Percentiles rank a stretch among this genome's conserved stretches.
Evolutionary conservation across 2,329 filamentous ascomycete genomes (phyloP).

Genomic region (Penicillium sclerotigenum): DNA sequence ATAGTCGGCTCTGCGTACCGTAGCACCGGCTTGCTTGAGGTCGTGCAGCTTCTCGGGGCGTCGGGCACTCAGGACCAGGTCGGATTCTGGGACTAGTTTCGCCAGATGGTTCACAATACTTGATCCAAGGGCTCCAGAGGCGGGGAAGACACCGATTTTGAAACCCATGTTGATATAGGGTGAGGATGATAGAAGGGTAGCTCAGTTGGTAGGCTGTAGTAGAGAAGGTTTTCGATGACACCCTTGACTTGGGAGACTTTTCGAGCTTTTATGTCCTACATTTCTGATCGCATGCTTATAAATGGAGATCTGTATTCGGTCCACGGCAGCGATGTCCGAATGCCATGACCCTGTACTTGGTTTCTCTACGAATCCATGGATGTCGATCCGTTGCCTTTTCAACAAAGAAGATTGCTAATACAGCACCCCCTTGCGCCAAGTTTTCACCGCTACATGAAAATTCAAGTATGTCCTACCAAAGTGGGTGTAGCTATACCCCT

Average conservation of each 20-base stretch:
- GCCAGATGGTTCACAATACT: slow-evolving; percentile 52
- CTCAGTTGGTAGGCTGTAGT: neutral
- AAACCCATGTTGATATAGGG: slow-evolving; percentile 11
- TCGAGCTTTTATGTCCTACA: neutral
- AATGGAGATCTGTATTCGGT: neutral
- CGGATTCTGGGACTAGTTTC: slow-evolving; percentile 42
- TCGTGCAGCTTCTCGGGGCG: slow-evolving; percentile 22
- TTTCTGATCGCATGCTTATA: neutral
- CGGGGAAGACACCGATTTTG: slow-evolving; percentile 44
- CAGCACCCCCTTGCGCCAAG: neutral
- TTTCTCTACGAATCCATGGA: neutral
- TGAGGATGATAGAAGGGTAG: neutral
- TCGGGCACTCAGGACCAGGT: slow-evolving; percentile 50
- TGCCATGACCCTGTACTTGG: neutral
- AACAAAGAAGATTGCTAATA: neutral
- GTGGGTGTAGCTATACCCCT: neutral
- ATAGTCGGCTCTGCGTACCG: slow-evolving; percentile 47
- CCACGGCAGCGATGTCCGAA: neutral
- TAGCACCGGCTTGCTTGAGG: slow-evolving; percentile 19
- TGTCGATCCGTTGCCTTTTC: neutral
- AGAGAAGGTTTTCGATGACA: neutral
- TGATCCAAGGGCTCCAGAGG: slow-evolving; percentile 52
- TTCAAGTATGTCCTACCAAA: neutral
- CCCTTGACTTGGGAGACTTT: neutral
- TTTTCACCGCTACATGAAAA: neutral